A percentile compares a stretch with the other conserved stretches of the same genome.
phyloP scores from a whole-genome alignment of 2,329 filamentous ascomycete genomes.

The Diaporthe sp. region DNA sequence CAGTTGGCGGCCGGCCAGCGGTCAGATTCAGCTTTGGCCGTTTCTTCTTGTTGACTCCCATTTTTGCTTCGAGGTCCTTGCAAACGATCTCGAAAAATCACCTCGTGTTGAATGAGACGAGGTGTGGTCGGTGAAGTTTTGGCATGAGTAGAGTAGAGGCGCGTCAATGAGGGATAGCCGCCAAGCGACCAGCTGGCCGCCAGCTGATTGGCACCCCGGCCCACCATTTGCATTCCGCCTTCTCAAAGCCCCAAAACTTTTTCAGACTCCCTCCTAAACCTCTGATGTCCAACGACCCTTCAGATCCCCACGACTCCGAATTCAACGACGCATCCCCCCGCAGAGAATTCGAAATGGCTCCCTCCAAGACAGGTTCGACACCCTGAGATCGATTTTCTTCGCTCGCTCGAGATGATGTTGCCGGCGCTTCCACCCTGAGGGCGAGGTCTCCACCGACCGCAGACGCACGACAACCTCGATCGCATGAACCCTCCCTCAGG shows the following conservation, averaged over 20 bases:
- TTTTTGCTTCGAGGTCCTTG: slow-evolving; percentile 45
- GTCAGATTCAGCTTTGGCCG: slow-evolving; percentile 57
- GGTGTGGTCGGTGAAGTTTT: slow-evolving; percentile 12
- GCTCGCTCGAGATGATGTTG: slow-evolving; percentile 42
- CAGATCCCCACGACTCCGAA: slow-evolving; percentile 39
- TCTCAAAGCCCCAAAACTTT: slow-evolving; percentile 7
- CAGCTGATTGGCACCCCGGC: not conserved
- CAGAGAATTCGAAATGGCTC: slow-evolving; percentile 44
- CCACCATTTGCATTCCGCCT: slow-evolving; percentile 3
- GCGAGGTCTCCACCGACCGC: slow-evolving; percentile 36
- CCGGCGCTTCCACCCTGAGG: slow-evolving; percentile 42
- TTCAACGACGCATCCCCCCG: slow-evolving; percentile 41
- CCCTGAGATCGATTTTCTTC: slow-evolving; percentile 35
- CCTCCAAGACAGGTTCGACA: slow-evolving; percentile 43
- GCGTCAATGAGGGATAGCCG: not conserved
- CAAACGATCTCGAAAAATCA: not conserved
- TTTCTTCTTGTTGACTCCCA: slow-evolving; percentile 63
- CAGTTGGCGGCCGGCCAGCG: slow-evolving; percentile 69
- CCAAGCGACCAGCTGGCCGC: not conserved
- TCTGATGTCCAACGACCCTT: slow-evolving; percentile 34
- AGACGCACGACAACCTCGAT: slow-evolving; percentile 39
- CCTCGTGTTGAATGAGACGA: not conserved
- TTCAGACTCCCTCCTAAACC: not conserved
- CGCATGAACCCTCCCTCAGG: slow-evolving; percentile 38
- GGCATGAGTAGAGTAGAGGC: not conserved